Conservation (phyloP, 2,329 filamentous ascomycete genomes). For the Trichophyton rubrum region DNA sequence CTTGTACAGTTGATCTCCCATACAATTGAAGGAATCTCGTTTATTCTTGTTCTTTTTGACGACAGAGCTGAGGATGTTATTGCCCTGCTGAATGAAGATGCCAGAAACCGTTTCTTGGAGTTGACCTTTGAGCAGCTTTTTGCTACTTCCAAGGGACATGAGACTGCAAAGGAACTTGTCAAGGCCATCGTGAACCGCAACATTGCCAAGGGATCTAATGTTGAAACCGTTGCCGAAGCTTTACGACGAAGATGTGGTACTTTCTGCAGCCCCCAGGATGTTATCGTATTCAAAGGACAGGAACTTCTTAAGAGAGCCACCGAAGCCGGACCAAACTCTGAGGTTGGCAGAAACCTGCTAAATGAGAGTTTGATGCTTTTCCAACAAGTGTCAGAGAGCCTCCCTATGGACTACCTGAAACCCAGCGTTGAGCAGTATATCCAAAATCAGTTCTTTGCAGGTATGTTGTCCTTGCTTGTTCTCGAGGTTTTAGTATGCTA, state of each 20-base stretch:
- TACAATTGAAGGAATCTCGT: conserved; percentile 93
- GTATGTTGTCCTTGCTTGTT: conserved; percentile 20
- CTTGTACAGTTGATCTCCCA: conserved; percentile 74
- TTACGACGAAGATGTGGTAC: conserved; percentile 81
- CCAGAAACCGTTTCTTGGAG: conserved; percentile 56
- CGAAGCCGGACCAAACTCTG: conserved; percentile 63
- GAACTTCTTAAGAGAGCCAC: conserved; percentile 82
- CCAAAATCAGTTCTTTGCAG: conserved; percentile 75
- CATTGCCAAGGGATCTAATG: conserved; percentile 91
- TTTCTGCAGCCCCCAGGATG: conserved; percentile 95
- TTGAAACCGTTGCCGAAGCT: conserved; percentile 95
- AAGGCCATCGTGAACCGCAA: conserved; percentile 98
- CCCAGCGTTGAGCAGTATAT: conserved; percentile 69
- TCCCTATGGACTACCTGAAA: conserved; percentile 69
- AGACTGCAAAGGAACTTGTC: conserved; percentile 84
- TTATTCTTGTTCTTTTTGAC: conserved; percentile 87
- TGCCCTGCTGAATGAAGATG: conserved; percentile 55
- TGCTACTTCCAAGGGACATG: conserved; percentile 63
- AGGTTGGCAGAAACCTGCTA: conserved; percentile 63
- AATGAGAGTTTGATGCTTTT: conserved; percentile 85
- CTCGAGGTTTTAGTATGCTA: neutral
- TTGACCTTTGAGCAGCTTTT: conserved; percentile 86
- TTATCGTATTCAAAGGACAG: conserved; percentile 96
- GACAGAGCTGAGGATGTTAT: conserved; percentile 86
- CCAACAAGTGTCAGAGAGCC: conserved; percentile 69